Evolutionary conservation across 179 eudicot genomes (phyloP).

Genomic region (Carnegiea gigantea): DNA sequence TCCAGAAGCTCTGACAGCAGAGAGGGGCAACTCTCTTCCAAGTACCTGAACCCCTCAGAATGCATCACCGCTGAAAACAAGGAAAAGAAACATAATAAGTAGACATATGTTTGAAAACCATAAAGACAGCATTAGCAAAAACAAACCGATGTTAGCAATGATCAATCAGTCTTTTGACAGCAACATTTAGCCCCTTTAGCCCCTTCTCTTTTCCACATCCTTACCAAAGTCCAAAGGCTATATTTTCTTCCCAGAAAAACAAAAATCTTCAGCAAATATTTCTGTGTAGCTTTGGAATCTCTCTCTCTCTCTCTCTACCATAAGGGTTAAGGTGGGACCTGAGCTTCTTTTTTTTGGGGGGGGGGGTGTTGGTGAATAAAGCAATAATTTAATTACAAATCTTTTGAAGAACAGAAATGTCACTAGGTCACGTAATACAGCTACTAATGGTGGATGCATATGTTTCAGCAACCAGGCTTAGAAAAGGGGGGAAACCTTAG

Average conservation of each 20-base stretch:
- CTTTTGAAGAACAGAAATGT: not conserved
- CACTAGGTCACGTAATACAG: not conserved
- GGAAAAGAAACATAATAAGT: not conserved
- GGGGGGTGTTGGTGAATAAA: too few species aligned
- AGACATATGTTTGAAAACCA: not conserved
- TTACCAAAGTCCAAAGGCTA: not conserved
- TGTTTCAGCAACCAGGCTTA: not conserved
- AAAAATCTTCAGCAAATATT: too few species aligned
- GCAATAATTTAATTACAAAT: not conserved
- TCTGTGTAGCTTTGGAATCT: too few species aligned
- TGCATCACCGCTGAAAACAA: slow-evolving; percentile 61
- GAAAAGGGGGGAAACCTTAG: too few species aligned
- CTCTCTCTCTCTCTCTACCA: too few species aligned
- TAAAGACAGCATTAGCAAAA: not conserved
- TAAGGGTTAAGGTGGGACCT: too few species aligned
- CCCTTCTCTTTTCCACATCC: not conserved
- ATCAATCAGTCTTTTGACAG: not conserved
- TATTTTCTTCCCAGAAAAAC: too few species aligned
- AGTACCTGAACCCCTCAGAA: slow-evolving; percentile 60
- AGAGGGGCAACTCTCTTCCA: slow-evolving; percentile 68
- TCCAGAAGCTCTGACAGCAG: slow-evolving; percentile 65
- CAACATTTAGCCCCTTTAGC: not conserved
- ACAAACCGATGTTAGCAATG: too few species aligned
- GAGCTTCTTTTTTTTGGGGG: too few species aligned
- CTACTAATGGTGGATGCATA: not conserved